Evolutionary conservation across 2,329 filamentous ascomycete species (phyloP), one percentile per base, ranked within the genome.

Genomic region (Exophiala dermatitidis): DNA sequence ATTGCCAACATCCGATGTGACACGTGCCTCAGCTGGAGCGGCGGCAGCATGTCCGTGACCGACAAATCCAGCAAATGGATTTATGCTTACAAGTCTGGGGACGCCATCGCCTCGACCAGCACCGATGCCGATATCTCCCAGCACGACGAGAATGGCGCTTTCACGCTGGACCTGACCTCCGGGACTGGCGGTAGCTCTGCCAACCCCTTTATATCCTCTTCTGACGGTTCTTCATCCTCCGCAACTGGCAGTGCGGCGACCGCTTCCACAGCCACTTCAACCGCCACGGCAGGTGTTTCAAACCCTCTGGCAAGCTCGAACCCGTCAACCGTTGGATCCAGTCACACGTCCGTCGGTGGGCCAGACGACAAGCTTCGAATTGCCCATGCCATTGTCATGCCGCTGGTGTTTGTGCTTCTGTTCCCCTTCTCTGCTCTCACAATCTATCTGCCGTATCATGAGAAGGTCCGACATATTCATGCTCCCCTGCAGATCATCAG

Each of bases 1-100:
- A 72, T 71, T 26, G 79, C 78, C 10, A 82, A 82, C 61, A 69
- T 83, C 26, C 72, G 68, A 59, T 82, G 79, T 57, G 74, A 75
- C 28, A 79, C 74, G 55, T 82, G 79, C 62, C 64, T 74, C 34
- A 72, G 65, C 51, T 81, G 78, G 78, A 67, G 65, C 32, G 77
- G 76, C 3, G 77, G 78, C 2, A 69, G 65, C 30, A 77, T 79
- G 71, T 71, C 75, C 58, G 74, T 79, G 53, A 75, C 66, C 2
- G 65, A 66, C 29, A 51, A 63, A 2, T 67, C 62, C 1, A 74
- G 73, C 10, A 66, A 65, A 19, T 82, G 77, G 77, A 78, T 82
- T 38, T 77, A 72, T 62, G 77, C 73, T 7, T 68, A 68, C 47
- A 69, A 69, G 19, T 63, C 66, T 3, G 78, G 78, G 29, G 66